Base-by-base conservation (phyloP, 1,284 basidiomycete species). In the Ustilago hordei region DNA sequence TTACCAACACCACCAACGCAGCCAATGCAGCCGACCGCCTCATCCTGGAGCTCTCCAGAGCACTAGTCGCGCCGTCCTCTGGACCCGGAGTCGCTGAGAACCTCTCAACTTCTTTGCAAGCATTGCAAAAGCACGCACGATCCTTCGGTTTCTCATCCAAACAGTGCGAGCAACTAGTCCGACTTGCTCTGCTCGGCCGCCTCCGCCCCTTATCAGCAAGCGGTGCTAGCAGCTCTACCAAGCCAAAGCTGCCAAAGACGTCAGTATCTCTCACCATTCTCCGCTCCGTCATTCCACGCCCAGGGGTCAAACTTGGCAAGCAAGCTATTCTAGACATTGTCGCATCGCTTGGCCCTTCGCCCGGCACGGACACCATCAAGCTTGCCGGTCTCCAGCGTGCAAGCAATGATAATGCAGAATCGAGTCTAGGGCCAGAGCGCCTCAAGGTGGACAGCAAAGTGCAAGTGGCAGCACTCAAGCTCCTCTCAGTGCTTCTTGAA, bases 401-500 rank as follows among this genome's bases (percentile, higher is more conserved):
- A 2, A 55, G 36, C 19, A 38, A n/a, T 38, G 23, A 35, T 38
- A 55, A 34, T 17, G 61, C 58, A 47, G 55, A 54, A 8, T 56
- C 62, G 8, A 65, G 53, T 48, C 57, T 74, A 9, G 75, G 71
- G 11, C 67, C 71, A 7, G 58, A 64, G 28, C 28, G 71, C 2
- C 23, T 74, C 6, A 69, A 78, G n/a, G 61, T 74, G 23, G 75
- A 78, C 34, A 71, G 63, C 61, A 74, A 73, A 19, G 71, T 78
- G 2, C 75, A 78, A 39, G 67, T 63, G 15, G 71, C 75, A 9
- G 75, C 71, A 6, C 45, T 78, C 43, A 78, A 73, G 62, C 52
- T 78, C 34, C 61, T 78, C 2, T 70, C 60, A 19, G 70, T 78
- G 7, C 56, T 74, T n/a, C 59, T 74, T 39, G 75, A 78, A 8